Evolutionary conservation across 176 grass and related monocot species (phyloP).

Genomic region (Triticum aestivum): DNA sequence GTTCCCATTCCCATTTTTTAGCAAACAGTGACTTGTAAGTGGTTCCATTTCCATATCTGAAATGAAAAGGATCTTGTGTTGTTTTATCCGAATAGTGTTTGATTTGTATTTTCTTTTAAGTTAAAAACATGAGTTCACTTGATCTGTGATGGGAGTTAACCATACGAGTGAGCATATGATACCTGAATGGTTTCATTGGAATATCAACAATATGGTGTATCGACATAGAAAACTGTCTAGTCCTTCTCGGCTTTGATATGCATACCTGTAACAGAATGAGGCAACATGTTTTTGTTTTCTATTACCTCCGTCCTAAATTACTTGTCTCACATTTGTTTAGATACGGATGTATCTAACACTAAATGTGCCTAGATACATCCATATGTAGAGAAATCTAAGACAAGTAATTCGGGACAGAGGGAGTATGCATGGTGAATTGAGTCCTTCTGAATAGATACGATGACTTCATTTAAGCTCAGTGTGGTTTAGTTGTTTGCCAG

Average conservation of each 20-base stretch:
- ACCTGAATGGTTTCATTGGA: neutral
- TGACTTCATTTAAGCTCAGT: neutral
- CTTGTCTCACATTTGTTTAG: too few relatives aligned
- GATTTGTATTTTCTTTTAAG: neutral
- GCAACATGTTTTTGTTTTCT: neutral
- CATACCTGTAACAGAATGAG: neutral
- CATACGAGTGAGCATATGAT: neutral
- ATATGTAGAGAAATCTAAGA: too few relatives aligned
- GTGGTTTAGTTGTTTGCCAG: constrained; percentile 1
- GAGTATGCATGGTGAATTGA: neutral
- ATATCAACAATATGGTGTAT: neutral
- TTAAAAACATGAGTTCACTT: neutral
- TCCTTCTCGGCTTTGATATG: neutral
- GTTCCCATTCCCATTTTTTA: constrained; percentile 45
- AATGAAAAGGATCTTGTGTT: constrained; percentile 18
- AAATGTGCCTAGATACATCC: too few relatives aligned
- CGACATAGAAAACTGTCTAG: neutral
- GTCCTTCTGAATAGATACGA: neutral
- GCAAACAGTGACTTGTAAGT: constrained; percentile 35
- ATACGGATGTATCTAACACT: too few relatives aligned
- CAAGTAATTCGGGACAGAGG: too few relatives aligned
- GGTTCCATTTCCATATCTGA: constrained; percentile 15
- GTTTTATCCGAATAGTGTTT: neutral
- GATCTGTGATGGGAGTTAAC: neutral
- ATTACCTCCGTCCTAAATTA: too few relatives aligned